A percentile compares a stretch with the other conserved stretches of the same genome.
Evolutionary conservation across 768 basidiomycete species (phyloP).

Genomic region (Amanita muscaria): DNA sequence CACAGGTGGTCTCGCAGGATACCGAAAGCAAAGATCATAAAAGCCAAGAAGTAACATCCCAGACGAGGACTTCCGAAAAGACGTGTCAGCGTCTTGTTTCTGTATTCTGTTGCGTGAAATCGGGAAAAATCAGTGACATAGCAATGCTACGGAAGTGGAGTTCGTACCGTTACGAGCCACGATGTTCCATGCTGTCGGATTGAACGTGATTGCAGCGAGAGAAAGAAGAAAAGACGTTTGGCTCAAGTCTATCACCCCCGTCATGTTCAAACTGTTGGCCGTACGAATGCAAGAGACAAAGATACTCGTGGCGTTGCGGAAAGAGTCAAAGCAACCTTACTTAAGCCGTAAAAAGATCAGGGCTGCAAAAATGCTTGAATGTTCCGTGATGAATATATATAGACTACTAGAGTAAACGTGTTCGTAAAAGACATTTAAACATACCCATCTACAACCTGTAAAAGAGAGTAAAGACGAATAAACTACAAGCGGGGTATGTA

Average conservation of each 20-base stretch:
- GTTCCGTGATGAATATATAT: no score
- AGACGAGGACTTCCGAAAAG: slow-evolving; percentile 59
- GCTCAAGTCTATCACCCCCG: slow-evolving; percentile 42
- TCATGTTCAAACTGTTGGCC: background rate
- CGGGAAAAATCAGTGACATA: background rate
- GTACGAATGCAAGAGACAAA: no score
- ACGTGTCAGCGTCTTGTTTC: slow-evolving; percentile 81
- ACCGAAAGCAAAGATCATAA: slow-evolving; percentile 79
- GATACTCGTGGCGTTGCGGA: no score
- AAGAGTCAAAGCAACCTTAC: no score
- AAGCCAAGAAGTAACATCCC: slow-evolving; percentile 84
- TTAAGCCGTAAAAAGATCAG: no score
- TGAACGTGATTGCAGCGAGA: slow-evolving; percentile 72
- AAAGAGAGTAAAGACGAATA: no score
- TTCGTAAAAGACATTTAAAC: background rate
- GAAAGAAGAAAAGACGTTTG: slow-evolving; percentile 60
- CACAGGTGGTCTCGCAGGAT: slow-evolving; percentile 81
- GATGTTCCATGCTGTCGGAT: slow-evolving; percentile 94
- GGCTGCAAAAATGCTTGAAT: no score
- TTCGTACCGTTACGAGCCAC: slow-evolving; percentile 80
- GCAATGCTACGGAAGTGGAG: background rate
- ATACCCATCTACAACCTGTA: no score
- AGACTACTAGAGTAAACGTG: background rate
- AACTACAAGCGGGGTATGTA: no score
- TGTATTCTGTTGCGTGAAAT: slow-evolving; percentile 37